phyloP scores from a whole-genome alignment of 1,139 yeast species.

The Geotrichum klebahnii region DNA sequence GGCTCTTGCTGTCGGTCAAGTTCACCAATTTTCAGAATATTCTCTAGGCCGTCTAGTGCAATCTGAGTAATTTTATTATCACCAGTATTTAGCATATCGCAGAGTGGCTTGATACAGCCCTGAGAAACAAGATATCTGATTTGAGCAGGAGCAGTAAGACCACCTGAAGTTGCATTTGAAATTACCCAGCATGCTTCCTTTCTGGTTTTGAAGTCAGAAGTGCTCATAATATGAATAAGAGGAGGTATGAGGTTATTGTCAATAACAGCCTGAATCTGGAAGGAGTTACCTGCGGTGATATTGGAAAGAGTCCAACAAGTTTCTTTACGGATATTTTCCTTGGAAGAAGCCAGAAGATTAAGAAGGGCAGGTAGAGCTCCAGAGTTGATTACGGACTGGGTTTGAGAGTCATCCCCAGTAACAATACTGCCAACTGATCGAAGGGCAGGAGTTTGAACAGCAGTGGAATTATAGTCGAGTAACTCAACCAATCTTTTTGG shows the following conservation, averaged over 20 bases:
- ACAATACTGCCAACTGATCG: conserved; percentile 97
- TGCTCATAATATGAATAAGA: conserved; percentile 69
- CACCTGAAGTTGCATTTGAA: conserved; percentile 97
- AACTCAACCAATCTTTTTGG: conserved; percentile 92
- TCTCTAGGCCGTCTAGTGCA: conserved; percentile 89
- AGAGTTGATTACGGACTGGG: conserved; percentile 89
- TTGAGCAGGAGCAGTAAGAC: conserved; percentile 78
- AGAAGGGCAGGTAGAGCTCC: conserved; percentile 89
- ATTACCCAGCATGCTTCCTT: conserved; percentile 99
- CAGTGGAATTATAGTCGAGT: conserved; percentile 72
- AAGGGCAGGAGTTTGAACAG: conserved; percentile 98
- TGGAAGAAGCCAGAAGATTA: conserved; percentile 73
- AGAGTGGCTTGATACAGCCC: conserved; percentile 95
- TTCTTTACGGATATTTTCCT: conserved; percentile 91
- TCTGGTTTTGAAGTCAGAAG: conserved; percentile 91
- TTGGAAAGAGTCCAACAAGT: conserved; percentile 99
- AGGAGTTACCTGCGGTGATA: conserved; percentile 93
- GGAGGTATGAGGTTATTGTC: conserved; percentile 93
- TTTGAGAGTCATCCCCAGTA: conserved; percentile 92
- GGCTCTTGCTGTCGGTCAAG: conserved; percentile 70
- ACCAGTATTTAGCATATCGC: conserved; percentile 82
- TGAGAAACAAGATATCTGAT: conserved; percentile 87
- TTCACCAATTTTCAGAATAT: conserved; percentile 91
- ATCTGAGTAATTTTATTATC: conserved; percentile 92
- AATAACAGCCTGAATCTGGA: conserved; percentile 94